Percentiles rank a stretch among this genome's conserved stretches.
Conservation (phyloP, 306 rosid genomes). For the Gillenia trifoliata region DNA sequence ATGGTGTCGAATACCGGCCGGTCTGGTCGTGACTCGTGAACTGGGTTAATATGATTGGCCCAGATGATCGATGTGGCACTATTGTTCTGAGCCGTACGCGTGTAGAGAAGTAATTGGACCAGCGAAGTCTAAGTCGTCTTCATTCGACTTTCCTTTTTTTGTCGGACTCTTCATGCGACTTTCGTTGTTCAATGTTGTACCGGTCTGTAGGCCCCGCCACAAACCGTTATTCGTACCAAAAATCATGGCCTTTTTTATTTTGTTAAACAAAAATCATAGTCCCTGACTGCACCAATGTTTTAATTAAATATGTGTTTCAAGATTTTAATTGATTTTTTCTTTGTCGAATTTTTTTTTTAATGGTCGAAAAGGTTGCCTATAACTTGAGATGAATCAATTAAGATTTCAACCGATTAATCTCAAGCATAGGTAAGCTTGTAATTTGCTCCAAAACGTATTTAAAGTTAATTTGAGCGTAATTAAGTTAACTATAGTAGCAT, state of each 20-base stretch:
- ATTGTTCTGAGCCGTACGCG: background rate
- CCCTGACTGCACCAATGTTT: background rate
- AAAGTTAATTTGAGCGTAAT: too few species aligned
- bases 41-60: conserved; percentile 2
- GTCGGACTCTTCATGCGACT: too few species aligned
- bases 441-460: too few species aligned
- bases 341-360: background rate
- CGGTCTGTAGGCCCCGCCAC: background rate
- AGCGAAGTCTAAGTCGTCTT: background rate
- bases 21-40: background rate
- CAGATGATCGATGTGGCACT: background rate
- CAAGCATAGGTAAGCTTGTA: too few species aligned
- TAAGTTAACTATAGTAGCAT: too few species aligned
- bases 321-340: background rate
- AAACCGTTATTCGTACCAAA: background rate
- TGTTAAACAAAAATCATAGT: background rate
- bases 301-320: background rate
- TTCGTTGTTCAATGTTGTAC: too few species aligned
- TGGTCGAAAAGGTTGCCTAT: background rate
- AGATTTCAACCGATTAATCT: background rate
- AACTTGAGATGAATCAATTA: background rate
- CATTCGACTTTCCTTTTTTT: too few species aligned
- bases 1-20: background rate
- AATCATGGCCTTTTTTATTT: too few species aligned
- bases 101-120: background rate